Base-by-base conservation (phyloP, 345 rosid genomes). In the Euphorbia pulcherrima region DNA sequence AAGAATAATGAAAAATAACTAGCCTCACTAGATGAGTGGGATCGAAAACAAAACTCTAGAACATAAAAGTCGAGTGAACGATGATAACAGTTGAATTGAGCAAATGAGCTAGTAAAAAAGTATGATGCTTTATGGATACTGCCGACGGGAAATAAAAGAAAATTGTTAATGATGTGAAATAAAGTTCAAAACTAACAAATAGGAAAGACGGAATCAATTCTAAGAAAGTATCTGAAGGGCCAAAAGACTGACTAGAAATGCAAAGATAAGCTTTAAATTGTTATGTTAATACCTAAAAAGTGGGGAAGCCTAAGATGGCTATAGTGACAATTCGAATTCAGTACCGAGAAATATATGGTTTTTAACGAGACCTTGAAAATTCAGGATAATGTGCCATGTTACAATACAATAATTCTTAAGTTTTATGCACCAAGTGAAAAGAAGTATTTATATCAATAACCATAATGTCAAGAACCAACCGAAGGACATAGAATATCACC, bases 231-330 rank as follows among this genome's bases (percentile, higher is more conserved):
- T 18, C 37, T 12, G 27, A 33, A 23, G 39, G 46, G 40, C 44
- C n/a, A n/a, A 4, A 33, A 59, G 39, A 59, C 21, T 21, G 23
- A 12, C n/a, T 11, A 23, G 65, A 39, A 30, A 21, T 14, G 24
- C 64, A 61, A 10, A 18, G 64, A 61, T 61, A 61, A 37, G 48
- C 64, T 60, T 61, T 26, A 39, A 39, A 21, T n/a, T 6, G 30
- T 40, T 23, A 0, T 21, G 26, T 40, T 46, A 62, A 39, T 17
- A 35, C 47, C 27, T 20, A n/a, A 39, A 2, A 21, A 24, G 20
- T 40, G n/a, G 65, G 48, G 50, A 61, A 61, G 48, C 20, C 9
- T 21, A 61, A 10, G n/a, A n/a, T 61, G 48, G 64, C 39, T 39
- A 61, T 11, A 40, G 30, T 8, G 44, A 60, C 64, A 39, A 23